A percentile compares a stretch with the other conserved stretches of the same genome.
phyloP scores from a whole-genome alignment of 495 filamentous ascomycete genomes.

The Xylaria curta region DNA sequence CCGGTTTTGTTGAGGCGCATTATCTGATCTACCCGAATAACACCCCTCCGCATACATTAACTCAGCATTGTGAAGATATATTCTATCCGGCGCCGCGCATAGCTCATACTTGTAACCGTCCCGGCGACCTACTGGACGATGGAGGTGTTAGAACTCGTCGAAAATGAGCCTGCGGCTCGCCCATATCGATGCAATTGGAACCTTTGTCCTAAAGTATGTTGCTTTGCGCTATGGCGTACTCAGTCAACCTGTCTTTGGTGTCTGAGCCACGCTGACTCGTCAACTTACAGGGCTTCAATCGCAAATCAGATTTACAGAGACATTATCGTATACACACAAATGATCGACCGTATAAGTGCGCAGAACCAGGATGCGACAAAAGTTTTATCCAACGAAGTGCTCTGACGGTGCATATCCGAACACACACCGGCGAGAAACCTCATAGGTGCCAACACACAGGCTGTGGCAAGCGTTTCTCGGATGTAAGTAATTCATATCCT shows the following conservation, averaged over 20 bases:
- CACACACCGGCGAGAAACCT: conserved; percentile 89
- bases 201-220: conserved; percentile 58
- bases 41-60: conserved; percentile 21
- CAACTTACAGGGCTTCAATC: conserved; percentile 81
- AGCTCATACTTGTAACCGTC: neutral
- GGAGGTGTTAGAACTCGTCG: conserved; percentile 62
- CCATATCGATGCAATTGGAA: conserved; percentile 62
- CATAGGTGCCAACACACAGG: conserved; percentile 79
- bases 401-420: conserved; percentile 83
- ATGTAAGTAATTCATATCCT: conserved; percentile 61
- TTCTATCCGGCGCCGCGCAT: neutral
- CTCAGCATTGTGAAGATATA: conserved; percentile 6
- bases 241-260: conserved; percentile 33
- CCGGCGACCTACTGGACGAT: conserved; percentile 43
- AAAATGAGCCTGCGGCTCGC: conserved; percentile 58
- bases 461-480: conserved; percentile 87
- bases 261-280: conserved; percentile 12
- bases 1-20: conserved; percentile 25
- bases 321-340: conserved; percentile 93
- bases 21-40: conserved; percentile 28
- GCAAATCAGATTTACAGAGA: conserved; percentile 88
- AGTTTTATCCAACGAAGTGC: conserved; percentile 92
- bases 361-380: conserved; percentile 74
- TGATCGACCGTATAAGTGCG: conserved; percentile 75
- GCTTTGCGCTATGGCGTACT: conserved; percentile 8